These are phyloP conservation scores for Blastobotrys capitulatus DNA, from an alignment of 1,139 yeast genomes.

Conservation along the genomic window DNA sequence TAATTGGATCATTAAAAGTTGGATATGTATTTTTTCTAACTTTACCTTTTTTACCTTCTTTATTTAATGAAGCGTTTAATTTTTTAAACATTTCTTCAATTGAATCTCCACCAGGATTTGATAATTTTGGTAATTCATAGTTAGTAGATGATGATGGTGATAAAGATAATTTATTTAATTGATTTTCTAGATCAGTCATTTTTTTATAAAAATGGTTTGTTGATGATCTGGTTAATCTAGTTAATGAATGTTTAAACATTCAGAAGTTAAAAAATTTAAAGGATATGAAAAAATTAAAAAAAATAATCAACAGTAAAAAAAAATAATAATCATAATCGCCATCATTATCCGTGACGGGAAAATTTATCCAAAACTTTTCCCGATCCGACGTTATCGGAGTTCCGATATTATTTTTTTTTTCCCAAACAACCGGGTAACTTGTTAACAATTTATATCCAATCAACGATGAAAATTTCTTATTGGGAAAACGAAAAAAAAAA, in stretches of 20 bases:
- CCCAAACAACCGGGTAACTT: neutral
- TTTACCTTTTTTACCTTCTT: conserved; percentile 18
- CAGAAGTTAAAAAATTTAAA: no score
- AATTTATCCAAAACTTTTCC: no score
- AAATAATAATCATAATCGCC: no score
- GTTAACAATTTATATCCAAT: neutral
- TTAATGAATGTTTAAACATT: no score
- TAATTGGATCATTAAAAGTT: conserved; percentile 27
- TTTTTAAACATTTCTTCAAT: conserved; percentile 7
- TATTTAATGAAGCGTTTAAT: conserved; percentile 6
- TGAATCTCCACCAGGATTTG: conserved; percentile 9
- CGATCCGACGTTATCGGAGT: no score
- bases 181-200: neutral
- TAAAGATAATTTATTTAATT: neutral
- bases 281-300: no score
- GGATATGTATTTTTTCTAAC: conserved; percentile 22
- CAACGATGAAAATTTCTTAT: neutral
- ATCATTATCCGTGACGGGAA: no score
- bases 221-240: no score
- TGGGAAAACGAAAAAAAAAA: neutral
- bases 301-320: no score
- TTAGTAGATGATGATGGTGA: no score
- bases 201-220: no score
- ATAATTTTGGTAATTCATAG: neutral
- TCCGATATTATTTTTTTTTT: neutral